Evolutionary conservation across 1,284 basidiomycete genomes (phyloP), one percentile per base, ranked within the genome.

Genomic region (Takashimella tepidaria): DNA sequence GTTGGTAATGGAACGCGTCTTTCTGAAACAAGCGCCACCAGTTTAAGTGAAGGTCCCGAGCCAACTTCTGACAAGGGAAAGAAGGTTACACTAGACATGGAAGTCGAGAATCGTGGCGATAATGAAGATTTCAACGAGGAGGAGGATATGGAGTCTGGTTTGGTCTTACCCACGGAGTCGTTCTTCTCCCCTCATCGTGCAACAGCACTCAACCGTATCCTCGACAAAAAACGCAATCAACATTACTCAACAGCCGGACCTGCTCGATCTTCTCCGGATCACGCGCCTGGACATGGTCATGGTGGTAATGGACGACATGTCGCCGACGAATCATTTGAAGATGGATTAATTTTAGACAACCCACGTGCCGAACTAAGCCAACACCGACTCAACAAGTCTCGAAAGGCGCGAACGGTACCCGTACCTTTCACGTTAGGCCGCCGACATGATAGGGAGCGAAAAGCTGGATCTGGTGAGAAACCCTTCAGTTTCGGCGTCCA

Each of bases 331-430:
- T 65, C 62, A 4, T 69, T 76, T 22, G 74, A 76, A 47, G 73
- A 76, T 54, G 74, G 74, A 4, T 50, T 76, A 21, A 64, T 74
- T 21, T 57, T 76, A 12, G 68, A 71, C 41, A 64, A 72, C 50
- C 70, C 68, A 2, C 56, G 64, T 12, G 56, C 62, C 4, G 72
- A 75, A 45, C 56, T 76, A 11, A 68, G 58, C n/a, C 58, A 60
- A 5, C 60, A 66, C 27, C 57, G 71, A 19, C 51, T 74, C 26
- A 56, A 57, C 48, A 57, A 62, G 59, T 52, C 50, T 43, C 47
- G 55, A 8, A 50, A 53, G 3, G 54, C 51, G 22, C 59, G 59
- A 47, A 61, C 59, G 5, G 42, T 61, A 13, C 59, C 59, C 4
- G 50, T 58, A n/a, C 59, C 59, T 5, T 58, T 58, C 31, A 37